Percentiles rank a stretch among this genome's conserved stretches.
Conservation (phyloP, 1,284 basidiomycete species). For the Cutaneotrichosporon sp. region DNA sequence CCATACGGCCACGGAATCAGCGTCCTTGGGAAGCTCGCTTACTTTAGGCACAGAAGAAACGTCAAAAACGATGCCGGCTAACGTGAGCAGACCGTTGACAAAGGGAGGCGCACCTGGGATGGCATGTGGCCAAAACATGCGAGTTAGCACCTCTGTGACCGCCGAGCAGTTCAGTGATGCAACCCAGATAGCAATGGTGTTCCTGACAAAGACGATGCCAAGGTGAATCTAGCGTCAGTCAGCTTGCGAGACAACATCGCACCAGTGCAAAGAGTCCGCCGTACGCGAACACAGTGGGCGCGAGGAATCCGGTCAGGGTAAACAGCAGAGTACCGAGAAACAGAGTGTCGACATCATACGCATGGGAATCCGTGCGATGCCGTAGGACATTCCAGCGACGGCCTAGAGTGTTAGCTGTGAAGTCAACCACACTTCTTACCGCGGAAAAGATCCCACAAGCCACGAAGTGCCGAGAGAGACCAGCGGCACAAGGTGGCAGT, state of each 20-base stretch:
- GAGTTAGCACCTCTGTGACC: background rate
- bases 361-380: constrained; percentile 72
- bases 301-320: constrained; percentile 81
- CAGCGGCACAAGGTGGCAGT: constrained; percentile 62
- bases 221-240: constrained; percentile 11
- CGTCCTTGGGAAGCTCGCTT: too few relatives aligned
- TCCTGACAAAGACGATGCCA: background rate
- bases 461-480: constrained; percentile 59
- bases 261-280: constrained; percentile 75
- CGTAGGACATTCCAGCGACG: constrained; percentile 80
- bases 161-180: constrained; percentile 7
- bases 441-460: constrained; percentile 91
- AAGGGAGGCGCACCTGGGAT: too few relatives aligned
- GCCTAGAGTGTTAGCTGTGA: constrained; percentile 51
- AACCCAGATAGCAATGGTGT: background rate
- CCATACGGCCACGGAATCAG: too few relatives aligned
- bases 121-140: too few relatives aligned
- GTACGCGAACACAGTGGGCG: constrained; percentile 84
- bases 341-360: constrained; percentile 89
- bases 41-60: too few relatives aligned
- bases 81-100: too few relatives aligned
- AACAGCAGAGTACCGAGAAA: constrained; percentile 92
- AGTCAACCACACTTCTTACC: constrained; percentile 63
- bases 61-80: too few relatives aligned
- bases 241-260: constrained; percentile 30